These are phyloP conservation scores for Arabis alpina DNA, from an alignment of 345 rosid genomes.

Conservation along the genomic window DNA sequence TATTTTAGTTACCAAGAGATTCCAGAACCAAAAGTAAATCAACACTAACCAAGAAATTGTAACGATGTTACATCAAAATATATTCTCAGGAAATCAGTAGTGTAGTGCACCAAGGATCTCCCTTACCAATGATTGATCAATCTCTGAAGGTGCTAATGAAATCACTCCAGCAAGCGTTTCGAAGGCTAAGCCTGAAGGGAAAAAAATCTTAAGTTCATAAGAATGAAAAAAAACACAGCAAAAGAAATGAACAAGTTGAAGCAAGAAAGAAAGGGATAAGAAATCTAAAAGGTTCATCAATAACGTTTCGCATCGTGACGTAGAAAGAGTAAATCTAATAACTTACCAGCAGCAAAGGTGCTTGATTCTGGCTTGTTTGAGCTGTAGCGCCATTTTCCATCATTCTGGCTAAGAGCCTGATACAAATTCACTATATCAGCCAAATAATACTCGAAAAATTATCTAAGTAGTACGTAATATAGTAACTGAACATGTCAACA, in stretches of 20 bases:
- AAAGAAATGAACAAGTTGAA: not conserved
- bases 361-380: slow-evolving; percentile 81
- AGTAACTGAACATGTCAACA: not conserved
- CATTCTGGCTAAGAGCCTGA: slow-evolving; percentile 92
- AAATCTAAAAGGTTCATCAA: not conserved
- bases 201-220: slow-evolving; percentile 7
- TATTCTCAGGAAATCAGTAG: slow-evolving; percentile 8
- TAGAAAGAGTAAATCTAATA: slow-evolving; percentile 7
- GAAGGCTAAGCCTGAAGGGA: slow-evolving; percentile 75
- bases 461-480: not conserved
- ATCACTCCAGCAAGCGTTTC: slow-evolving; percentile 88
- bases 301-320: slow-evolving; percentile 5
- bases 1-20: not conserved
- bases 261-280: not conserved
- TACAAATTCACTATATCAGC: slow-evolving; percentile 41
- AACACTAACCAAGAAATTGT: slow-evolving; percentile 7
- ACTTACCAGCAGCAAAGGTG: slow-evolving; percentile 87
- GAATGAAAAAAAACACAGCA: slow-evolving; percentile 5
- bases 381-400: slow-evolving; percentile 94
- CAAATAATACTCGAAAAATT: not conserved
- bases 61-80: not conserved
- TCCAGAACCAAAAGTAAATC: slow-evolving; percentile 1
- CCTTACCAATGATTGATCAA: slow-evolving; percentile 80
- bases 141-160: slow-evolving; percentile 74
- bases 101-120: slow-evolving; percentile 24